Conservation (phyloP, 2,329 filamentous ascomycete genomes). For the Elsinoe ampelina region DNA sequence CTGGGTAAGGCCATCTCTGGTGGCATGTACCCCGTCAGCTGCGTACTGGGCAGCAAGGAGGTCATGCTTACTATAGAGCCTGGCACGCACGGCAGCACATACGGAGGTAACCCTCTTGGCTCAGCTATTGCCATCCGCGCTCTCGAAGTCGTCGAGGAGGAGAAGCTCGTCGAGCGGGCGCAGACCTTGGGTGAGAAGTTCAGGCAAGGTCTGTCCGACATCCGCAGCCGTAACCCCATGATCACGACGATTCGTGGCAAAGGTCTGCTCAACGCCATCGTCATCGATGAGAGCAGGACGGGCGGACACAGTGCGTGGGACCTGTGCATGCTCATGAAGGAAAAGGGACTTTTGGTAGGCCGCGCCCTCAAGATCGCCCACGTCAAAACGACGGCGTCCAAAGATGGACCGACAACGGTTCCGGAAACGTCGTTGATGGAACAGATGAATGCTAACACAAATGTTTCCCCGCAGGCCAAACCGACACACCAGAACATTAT, state of each 20-base stretch:
- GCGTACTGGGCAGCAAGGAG: slow-evolving; percentile 77
- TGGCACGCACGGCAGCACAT: slow-evolving; percentile 96
- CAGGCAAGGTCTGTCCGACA: slow-evolving; percentile 63
- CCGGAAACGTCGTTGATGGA: slow-evolving; percentile 90
- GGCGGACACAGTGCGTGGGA: slow-evolving; percentile 89
- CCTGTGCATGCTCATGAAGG: slow-evolving; percentile 88
- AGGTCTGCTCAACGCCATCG: slow-evolving; percentile 87
- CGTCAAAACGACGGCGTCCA: slow-evolving; percentile 15
- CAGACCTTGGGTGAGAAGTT: slow-evolving; percentile 74
- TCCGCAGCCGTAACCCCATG: slow-evolving; percentile 59
- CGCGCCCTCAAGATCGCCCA: slow-evolving; percentile 34
- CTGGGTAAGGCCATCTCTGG: slow-evolving; percentile 97
- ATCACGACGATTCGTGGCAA: slow-evolving; percentile 81
- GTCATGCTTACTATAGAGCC: slow-evolving; percentile 95
- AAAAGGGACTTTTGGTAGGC: slow-evolving; percentile 77
- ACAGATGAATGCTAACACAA: slow-evolving; percentile 29
- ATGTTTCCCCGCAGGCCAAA: slow-evolving; percentile 60
- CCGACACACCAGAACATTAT: slow-evolving; percentile 98
- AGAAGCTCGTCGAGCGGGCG: slow-evolving; percentile 74
- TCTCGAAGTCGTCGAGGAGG: slow-evolving; percentile 86
- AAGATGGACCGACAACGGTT: slow-evolving; percentile 76
- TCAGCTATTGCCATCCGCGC: slow-evolving; percentile 94
- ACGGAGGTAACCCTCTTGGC: slow-evolving; percentile 90
- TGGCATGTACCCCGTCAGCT: slow-evolving; percentile 98
- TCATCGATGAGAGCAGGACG: slow-evolving; percentile 84